Base-by-base conservation (phyloP, 305 asterid genomes). In the Fraxinus velutina region DNA sequence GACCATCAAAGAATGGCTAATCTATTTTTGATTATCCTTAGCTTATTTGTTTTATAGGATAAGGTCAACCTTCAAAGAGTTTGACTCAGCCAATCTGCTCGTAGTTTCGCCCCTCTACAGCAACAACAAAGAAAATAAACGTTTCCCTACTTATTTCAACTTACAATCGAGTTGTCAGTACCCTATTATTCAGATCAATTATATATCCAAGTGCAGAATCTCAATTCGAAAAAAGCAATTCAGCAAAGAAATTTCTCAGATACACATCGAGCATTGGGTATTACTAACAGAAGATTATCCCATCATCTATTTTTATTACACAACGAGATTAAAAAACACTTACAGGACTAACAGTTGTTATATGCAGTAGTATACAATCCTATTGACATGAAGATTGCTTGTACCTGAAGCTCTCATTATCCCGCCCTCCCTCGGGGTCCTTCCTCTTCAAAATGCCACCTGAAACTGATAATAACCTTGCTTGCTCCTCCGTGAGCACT, bases 351-450 rank as follows among this genome's bases (percentile, higher is more conserved):
- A 82, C 77, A 22, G 27, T 72, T 81, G 62, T 74, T 30, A 78
- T 33, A 62, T 36, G 80, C 76, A 78, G 78, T 62, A 73, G 73
- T 77, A 52, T 5, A 79, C 44, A 82, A 79, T 82, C 79, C 89
- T 91, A 91, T 81, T 91, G 97, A 96, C 96, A 89, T 6, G 97
- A 88, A 44, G 94, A 82, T 73, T 91, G 97, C 91, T 90, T 95
- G 89, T 85, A 88, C 82, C 95, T 89, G 90, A 90, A 88, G 90
- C 81, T 84, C 39, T 94, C 97, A 66, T 83, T 83, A 34, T 92
- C 97, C 90, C 90, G 85, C 52, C 96, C 95, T 73, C 92, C 96
- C 17, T 91, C 97, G 1, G 96, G 93, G 72, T 93, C 97, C 80
- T 91, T 86, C 90, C 97, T 89, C 83, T 92, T 94, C 85, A 86